Conservation (phyloP, 2,329 filamentous ascomycete species). For the Colletotrichum sidae region DNA sequence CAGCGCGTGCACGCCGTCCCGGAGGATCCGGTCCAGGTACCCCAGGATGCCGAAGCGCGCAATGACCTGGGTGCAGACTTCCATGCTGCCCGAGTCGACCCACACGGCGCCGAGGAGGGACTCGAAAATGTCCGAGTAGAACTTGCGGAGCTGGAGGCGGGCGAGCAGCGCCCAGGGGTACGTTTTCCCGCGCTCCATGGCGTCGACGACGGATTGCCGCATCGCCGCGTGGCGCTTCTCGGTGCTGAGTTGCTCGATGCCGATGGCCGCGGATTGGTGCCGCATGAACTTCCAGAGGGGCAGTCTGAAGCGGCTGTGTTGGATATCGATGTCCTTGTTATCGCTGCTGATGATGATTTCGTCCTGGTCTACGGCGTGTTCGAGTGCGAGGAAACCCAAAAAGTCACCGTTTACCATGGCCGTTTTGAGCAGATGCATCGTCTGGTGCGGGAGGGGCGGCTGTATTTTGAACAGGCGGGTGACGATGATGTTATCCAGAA, state of each 20-base stretch:
- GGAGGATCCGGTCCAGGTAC: slow-evolving; percentile 71
- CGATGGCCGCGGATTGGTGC: slow-evolving; percentile 62
- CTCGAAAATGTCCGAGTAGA: slow-evolving; percentile 87
- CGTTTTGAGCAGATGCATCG: slow-evolving; percentile 83
- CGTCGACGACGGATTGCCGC: slow-evolving; percentile 59
- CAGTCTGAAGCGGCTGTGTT: slow-evolving; percentile 39
- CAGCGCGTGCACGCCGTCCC: slow-evolving; percentile 65
- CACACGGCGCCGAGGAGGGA: slow-evolving; percentile 84
- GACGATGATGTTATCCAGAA: slow-evolving; percentile 84
- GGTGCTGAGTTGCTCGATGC: slow-evolving; percentile 56
- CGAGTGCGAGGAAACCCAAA: slow-evolving; percentile 80
- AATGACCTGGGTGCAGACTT: slow-evolving; percentile 69
- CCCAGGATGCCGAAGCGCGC: slow-evolving; percentile 73
- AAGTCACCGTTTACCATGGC: slow-evolving; percentile 85
- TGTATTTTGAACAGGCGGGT: slow-evolving; percentile 63
- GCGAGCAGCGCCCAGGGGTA: slow-evolving; percentile 85
- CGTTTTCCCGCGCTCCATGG: slow-evolving; percentile 59
- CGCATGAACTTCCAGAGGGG: slow-evolving; percentile 79
- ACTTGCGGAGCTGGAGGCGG: slow-evolving; percentile 76
- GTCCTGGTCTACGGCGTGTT: slow-evolving; percentile 49
- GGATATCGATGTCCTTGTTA: slow-evolving; percentile 35
- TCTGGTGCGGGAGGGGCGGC: slow-evolving; percentile 57
- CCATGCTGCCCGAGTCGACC: slow-evolving; percentile 78
- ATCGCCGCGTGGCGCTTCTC: slow-evolving; percentile 59
- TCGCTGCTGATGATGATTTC: slow-evolving; percentile 39